Percentiles rank a stretch among this genome's conserved stretches.
These are phyloP conservation scores for Clavariopsis aquatica DNA, from an alignment of 495 filamentous ascomycete genomes.

Conservation along the genomic window DNA sequence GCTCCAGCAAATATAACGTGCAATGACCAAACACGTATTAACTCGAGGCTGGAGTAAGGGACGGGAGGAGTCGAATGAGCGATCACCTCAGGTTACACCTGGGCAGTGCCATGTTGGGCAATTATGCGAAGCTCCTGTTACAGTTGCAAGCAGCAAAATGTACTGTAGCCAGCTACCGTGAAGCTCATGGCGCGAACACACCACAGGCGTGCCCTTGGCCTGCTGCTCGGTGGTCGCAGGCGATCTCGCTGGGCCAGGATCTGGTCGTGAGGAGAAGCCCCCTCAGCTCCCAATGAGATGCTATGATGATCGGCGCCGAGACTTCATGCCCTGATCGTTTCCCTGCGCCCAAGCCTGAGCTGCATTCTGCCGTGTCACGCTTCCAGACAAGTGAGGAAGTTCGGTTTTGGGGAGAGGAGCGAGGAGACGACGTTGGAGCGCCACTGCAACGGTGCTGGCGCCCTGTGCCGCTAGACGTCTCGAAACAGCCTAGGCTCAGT, in stretches of 20 bases:
- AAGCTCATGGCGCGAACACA: not conserved
- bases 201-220: not conserved
- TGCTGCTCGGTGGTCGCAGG: not conserved
- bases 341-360: not conserved
- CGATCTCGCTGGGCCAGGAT: not conserved
- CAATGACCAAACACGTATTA: not conserved
- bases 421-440: conserved; percentile 1
- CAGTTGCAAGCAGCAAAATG: not conserved
- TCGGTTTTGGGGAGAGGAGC: not conserved
- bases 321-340: not conserved
- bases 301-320: not conserved
- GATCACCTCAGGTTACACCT: no score
- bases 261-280: not conserved
- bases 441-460: conserved; percentile 2
- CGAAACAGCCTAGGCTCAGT: conserved; percentile 2
- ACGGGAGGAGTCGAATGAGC: not conserved
- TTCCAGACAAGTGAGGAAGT: conserved; percentile 5
- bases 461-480: conserved; percentile 1
- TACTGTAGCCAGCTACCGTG: not conserved
- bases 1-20: not conserved
- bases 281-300: not conserved
- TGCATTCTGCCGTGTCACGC: conserved; percentile 5
- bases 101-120: not conserved
- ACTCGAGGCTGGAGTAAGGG: not conserved
- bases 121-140: not conserved